A percentile compares a stretch with the other conserved stretches of the same genome.
Conservation (phyloP, 2,329 filamentous ascomycete genomes). For the Ascochyta fabae region DNA sequence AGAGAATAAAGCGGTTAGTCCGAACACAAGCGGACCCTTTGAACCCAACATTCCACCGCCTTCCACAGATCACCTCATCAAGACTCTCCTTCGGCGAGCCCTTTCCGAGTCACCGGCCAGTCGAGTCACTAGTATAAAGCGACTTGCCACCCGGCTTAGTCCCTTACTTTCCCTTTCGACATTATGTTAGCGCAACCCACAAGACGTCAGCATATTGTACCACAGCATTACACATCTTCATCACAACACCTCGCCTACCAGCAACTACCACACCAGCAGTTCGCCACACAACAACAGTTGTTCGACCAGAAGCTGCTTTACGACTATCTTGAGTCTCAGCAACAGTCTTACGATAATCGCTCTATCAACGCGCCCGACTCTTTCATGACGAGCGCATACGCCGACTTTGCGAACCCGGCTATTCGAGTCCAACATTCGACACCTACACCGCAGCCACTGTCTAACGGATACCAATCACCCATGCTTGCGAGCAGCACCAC, state of each 20-base stretch:
- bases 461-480: conserved; percentile 36
- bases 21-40: conserved; percentile 32
- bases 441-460: conserved; percentile 43
- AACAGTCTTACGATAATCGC: conserved; percentile 33
- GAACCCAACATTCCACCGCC: conserved; percentile 32
- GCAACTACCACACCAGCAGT: conserved; percentile 32
- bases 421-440: conserved; percentile 52
- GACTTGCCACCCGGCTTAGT: conserved; percentile 47
- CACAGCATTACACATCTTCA: conserved; percentile 29
- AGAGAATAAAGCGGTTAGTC: conserved; percentile 34
- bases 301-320: conserved; percentile 45
- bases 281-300: conserved; percentile 36
- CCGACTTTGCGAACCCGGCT: conserved; percentile 45
- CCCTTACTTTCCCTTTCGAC: conserved; percentile 39
- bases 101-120: conserved; percentile 39
- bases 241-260: conserved; percentile 40
- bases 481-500: conserved; percentile 41
- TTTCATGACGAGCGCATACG: conserved; percentile 44
- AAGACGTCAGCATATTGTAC: conserved; percentile 46
- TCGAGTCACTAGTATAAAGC: conserved; percentile 45
- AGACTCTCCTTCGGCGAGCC: conserved; percentile 17
- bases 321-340: conserved; percentile 48
- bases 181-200: conserved; percentile 48
- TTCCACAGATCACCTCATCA: conserved; percentile 46
- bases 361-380: conserved; percentile 29